Conservation (phyloP, 352 stramenopile species). For the Chrysophaeum taylorii region DNA sequence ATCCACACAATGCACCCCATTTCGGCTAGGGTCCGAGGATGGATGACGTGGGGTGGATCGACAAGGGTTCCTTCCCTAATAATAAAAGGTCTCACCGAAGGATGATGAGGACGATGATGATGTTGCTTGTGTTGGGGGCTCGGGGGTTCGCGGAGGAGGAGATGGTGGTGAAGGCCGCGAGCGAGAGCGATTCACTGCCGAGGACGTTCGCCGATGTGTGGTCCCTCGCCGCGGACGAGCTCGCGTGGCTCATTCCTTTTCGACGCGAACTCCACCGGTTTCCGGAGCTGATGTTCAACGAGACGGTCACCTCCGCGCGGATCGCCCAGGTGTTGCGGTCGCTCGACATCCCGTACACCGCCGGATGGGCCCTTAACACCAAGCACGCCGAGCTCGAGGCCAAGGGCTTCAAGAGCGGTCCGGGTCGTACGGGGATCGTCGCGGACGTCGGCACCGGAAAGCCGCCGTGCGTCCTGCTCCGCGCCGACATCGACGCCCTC, state of each 20-base stretch:
- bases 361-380: conserved; percentile 54
- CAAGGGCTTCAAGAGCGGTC: conserved; percentile 45
- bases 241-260: conserved; percentile 34
- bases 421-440: conserved; percentile 70
- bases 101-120: too few relatives aligned
- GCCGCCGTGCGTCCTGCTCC: conserved; percentile 71
- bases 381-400: conserved; percentile 58
- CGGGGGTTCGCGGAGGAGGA: too few relatives aligned
- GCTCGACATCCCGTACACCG: conserved; percentile 37
- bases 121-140: too few relatives aligned
- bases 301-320: conserved; percentile 68
- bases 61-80: too few relatives aligned
- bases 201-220: background rate
- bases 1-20: too few relatives aligned
- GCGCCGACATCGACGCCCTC: conserved; percentile 88
- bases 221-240: conserved; percentile 13
- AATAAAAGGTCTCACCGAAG: too few relatives aligned
- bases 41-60: too few relatives aligned
- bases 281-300: conserved; percentile 78
- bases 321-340: conserved; percentile 57
- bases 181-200: too few relatives aligned
- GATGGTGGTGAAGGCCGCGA: too few relatives aligned
- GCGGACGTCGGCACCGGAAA: conserved; percentile 68
- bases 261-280: conserved; percentile 70
- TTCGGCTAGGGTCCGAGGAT: too few relatives aligned